Evolutionary conservation across 805 yeast species (phyloP).

Genomic region (Schwanniomyces vanrijiae): DNA sequence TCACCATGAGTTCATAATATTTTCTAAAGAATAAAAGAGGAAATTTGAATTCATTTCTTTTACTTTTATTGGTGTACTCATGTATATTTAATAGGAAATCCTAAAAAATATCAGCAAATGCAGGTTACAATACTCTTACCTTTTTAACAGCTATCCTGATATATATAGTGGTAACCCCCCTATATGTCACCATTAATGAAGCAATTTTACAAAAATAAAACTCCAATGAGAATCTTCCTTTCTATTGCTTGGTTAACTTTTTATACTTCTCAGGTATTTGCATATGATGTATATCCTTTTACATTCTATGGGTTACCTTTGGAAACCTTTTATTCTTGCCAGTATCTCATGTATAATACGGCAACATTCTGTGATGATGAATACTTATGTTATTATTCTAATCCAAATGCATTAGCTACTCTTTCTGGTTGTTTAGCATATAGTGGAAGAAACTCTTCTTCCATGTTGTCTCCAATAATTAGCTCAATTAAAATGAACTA

Average conservation of each 20-base stretch:
- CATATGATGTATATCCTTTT: neutral
- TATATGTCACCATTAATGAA: too few species aligned
- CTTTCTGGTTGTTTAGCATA: constrained; percentile 30
- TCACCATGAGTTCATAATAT: neutral
- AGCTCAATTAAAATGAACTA: constrained; percentile 20
- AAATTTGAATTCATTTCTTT: neutral
- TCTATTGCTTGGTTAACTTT: neutral
- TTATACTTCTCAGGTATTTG: neutral
- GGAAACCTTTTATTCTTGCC: neutral
- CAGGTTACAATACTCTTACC: neutral
- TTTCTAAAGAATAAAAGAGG: neutral
- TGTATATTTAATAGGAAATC: neutral
- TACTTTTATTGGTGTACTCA: neutral
- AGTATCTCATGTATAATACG: neutral
- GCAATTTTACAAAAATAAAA: neutral
- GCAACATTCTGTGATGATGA: neutral
- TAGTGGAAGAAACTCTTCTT: constrained; percentile 19
- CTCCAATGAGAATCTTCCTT: neutral
- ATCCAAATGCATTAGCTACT: constrained; percentile 33
- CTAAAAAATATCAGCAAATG: neutral
- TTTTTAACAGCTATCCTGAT: neutral
- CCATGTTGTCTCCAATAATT: constrained; percentile 23
- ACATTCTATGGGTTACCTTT: neutral
- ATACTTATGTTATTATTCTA: constrained; percentile 22
- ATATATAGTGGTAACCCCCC: neutral